Conservation (phyloP, 1,139 yeast genomes). For the Sugiyamaella novakii region DNA sequence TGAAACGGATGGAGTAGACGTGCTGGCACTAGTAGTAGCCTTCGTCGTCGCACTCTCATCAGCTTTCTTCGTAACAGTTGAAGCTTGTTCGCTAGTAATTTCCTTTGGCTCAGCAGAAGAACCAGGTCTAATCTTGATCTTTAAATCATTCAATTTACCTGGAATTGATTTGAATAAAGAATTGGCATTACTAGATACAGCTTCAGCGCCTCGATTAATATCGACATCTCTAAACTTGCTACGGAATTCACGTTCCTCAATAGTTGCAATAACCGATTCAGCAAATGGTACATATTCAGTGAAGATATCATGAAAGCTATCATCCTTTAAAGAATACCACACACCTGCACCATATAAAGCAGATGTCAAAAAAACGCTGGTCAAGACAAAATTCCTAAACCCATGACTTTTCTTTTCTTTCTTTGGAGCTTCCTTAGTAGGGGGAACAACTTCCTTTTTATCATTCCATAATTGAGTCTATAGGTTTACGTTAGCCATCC, state of each 20-base stretch:
- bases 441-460: background rate
- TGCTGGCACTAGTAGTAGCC: constrained; percentile 38
- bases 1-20: constrained; percentile 35
- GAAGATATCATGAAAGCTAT: constrained; percentile 49
- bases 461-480: constrained; percentile 7
- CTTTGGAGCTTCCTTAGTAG: no score
- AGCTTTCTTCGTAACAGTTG: background rate
- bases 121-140: constrained; percentile 14
- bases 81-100: constrained; percentile 7
- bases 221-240: constrained; percentile 30
- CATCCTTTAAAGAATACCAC: constrained; percentile 43
- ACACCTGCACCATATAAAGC: constrained; percentile 44
- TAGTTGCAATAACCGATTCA: constrained; percentile 52
- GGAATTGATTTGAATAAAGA: constrained; percentile 5
- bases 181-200: constrained; percentile 3
- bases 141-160: constrained; percentile 6
- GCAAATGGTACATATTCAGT: constrained; percentile 64
- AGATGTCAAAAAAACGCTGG: constrained; percentile 34
- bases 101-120: constrained; percentile 17
- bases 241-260: constrained; percentile 50
- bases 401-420: constrained; percentile 30
- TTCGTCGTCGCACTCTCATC: background rate
- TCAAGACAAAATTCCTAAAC: constrained; percentile 39
- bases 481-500: constrained; percentile 4
- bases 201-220: constrained; percentile 8